A percentile compares a stretch with the other conserved stretches of the same genome.
These are phyloP conservation scores for Caryopteris hybrid DNA, from an alignment of 305 asterid species.

Conservation along the genomic window DNA sequence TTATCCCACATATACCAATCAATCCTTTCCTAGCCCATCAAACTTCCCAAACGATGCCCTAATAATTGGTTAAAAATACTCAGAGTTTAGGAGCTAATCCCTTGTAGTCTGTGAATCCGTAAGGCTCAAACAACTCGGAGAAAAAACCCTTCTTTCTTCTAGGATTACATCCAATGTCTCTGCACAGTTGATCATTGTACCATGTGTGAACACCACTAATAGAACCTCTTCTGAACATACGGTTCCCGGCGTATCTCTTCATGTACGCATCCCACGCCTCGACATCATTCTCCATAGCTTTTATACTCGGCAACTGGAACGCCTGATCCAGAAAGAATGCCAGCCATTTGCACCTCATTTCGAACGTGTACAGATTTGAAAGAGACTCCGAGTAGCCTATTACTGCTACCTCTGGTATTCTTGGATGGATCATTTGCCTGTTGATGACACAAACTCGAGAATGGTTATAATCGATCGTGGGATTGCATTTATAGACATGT, in stretches of 20 bases:
- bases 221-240: slow-evolving; percentile 32
- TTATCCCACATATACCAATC: no score
- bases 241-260: slow-evolving; percentile 39
- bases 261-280: slow-evolving; percentile 40
- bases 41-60: no score
- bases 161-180: slow-evolving; percentile 47
- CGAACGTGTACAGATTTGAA: slow-evolving; percentile 39
- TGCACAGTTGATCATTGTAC: slow-evolving; percentile 58
- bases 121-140: slow-evolving; percentile 40
- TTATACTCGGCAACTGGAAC: slow-evolving; percentile 40
- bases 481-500: no score
- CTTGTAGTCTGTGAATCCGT: slow-evolving; percentile 26
- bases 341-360: slow-evolving; percentile 58
- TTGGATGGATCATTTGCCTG: slow-evolving; percentile 55
- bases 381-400: slow-evolving; percentile 47
- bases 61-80: no score
- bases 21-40: no score
- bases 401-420: slow-evolving; percentile 55
- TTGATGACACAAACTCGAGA: no score
- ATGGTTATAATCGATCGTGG: no score
- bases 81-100: background rate
- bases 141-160: slow-evolving; percentile 45
- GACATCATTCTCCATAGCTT: slow-evolving; percentile 47
- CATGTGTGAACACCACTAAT: slow-evolving; percentile 39
- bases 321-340: slow-evolving; percentile 33